Conservation (phyloP, 805 yeast genomes). For the Pichia occidentalis region DNA sequence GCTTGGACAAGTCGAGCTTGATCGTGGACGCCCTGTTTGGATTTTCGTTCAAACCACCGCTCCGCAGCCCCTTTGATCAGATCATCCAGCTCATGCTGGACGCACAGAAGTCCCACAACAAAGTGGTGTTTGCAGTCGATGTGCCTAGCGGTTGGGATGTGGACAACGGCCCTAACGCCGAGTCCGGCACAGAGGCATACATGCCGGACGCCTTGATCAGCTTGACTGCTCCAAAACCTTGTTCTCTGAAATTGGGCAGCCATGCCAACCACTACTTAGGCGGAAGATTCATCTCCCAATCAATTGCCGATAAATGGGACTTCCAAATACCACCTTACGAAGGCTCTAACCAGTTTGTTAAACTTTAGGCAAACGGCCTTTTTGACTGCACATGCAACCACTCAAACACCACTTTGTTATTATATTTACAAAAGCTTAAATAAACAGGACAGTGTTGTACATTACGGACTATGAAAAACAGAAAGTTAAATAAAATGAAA, state of each 20-base stretch:
- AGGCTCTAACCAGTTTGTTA: constrained; percentile 51
- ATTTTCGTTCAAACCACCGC: constrained; percentile 85
- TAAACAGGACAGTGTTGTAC: no score
- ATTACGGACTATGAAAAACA: no score
- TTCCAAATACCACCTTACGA: constrained; percentile 58
- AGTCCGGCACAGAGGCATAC: constrained; percentile 24
- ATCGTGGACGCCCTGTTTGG: constrained; percentile 87
- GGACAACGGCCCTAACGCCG: constrained; percentile 64
- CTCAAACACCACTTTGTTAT: no score
- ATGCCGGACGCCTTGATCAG: constrained; percentile 69
- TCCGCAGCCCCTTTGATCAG: constrained; percentile 66
- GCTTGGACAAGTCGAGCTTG: constrained; percentile 32
- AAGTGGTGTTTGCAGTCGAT: constrained; percentile 77
- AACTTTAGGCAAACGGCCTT: constrained; percentile 14
- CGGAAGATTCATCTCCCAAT: constrained; percentile 71
- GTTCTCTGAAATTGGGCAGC: constrained; percentile 44
- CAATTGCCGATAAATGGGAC: constrained; percentile 66
- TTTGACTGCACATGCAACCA: constrained; percentile 2
- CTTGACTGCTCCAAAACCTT: constrained; percentile 92
- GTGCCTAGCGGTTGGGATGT: constrained; percentile 98
- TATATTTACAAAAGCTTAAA: no score
- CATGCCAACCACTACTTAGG: constrained; percentile 69
- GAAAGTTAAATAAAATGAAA: constrained; percentile 3
- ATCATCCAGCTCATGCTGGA: constrained; percentile 37
- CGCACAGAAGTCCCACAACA: constrained; percentile 17